Percentiles rank a stretch among this genome's conserved stretches.
These are phyloP conservation scores for Taiozyma onychis DNA, from an alignment of 1,139 yeast species.

Conservation along the genomic window DNA sequence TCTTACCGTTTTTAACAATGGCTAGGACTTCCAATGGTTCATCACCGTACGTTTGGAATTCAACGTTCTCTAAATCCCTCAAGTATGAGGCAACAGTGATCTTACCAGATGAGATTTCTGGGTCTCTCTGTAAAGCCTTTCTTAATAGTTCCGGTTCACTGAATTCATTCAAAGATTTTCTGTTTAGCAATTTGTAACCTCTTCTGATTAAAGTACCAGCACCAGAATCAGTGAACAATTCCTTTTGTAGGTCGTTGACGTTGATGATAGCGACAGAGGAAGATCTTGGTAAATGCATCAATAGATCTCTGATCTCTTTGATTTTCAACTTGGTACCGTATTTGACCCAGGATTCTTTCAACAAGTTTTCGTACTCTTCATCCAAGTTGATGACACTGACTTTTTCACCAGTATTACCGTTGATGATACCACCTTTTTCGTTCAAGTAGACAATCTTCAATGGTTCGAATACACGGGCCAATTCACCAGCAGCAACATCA, in stretches of 20 bases:
- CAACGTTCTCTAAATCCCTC: conserved; percentile 55
- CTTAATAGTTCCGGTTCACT: conserved; percentile 73
- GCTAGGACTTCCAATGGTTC: conserved; percentile 95
- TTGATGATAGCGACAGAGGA: conserved; percentile 97
- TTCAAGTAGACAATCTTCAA: conserved; percentile 91
- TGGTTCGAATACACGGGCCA: conserved; percentile 95
- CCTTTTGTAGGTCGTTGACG: conserved; percentile 92
- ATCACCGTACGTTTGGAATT: conserved; percentile 85
- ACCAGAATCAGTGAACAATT: conserved; percentile 95
- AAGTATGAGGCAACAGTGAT: conserved; percentile 79
- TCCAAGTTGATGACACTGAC: conserved; percentile 87
- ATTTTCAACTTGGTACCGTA: conserved; percentile 97
- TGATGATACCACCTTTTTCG: conserved; percentile 96
- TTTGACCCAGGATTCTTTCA: conserved; percentile 97
- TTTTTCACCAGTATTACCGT: conserved; percentile 88
- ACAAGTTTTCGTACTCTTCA: conserved; percentile 86
- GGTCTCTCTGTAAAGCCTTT: conserved; percentile 70
- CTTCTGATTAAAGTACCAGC: conserved; percentile 98
- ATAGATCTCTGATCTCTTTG: conserved; percentile 89
- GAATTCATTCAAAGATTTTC: conserved; percentile 65
- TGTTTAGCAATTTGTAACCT: conserved; percentile 82
- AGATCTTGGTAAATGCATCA: conserved; percentile 92
- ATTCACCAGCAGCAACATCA: conserved; percentile 97
- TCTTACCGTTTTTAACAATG: conserved; percentile 50
- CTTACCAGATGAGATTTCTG: conserved; percentile 64